Evolutionary conservation across 306 rosid genomes (phyloP), one percentile per base, ranked within the genome.

Genomic region (Macrotyloma uniflorum): DNA sequence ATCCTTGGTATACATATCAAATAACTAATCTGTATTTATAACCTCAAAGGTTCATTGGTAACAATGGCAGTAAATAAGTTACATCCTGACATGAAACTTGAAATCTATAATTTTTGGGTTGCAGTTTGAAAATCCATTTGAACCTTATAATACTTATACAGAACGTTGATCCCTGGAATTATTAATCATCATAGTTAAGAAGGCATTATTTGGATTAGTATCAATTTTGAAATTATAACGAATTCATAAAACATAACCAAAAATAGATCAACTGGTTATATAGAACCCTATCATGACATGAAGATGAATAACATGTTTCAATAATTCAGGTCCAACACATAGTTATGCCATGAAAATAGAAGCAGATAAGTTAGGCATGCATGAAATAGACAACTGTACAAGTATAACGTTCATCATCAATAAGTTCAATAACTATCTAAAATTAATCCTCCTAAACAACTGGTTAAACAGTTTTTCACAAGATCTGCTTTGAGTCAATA

Each of bases 401-500:
- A 54, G 40, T 38, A 71, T 47, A 40, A 46, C 15, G 61, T 55
- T 65, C 69, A 30, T 74, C 45, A 43, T 54, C 40, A 53, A 54
- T 64, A 80, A 45, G 30, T 75, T 45, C 54, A 50, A 68, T 42
- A 22, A 67, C 45, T 46, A 8, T 43, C 50, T 66, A 73, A 57
- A 46, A 58, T 18, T 47, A 76, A 28, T 12, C 38, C 20, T 46
- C 45, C 70, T 26, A 19, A 22, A 45, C 14, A 40, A 40, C 45
- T 40, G 50, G 16, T 13, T 45, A 45, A n/a, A 32, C 45, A 42
- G 19, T 28, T 65, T 67, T 28, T 55, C 22, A 40, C 47, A 40
- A 84, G 32, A 76, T 72, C 45, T 32, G 11, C 59, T 76, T 76
- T 57, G 80, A 59, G 61, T 32, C 50, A 63, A 50, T 42, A 6